Percentiles rank a stretch among this genome's conserved stretches.
phyloP scores from a whole-genome alignment of 495 filamentous ascomycete species.

The Letharia lupina region DNA sequence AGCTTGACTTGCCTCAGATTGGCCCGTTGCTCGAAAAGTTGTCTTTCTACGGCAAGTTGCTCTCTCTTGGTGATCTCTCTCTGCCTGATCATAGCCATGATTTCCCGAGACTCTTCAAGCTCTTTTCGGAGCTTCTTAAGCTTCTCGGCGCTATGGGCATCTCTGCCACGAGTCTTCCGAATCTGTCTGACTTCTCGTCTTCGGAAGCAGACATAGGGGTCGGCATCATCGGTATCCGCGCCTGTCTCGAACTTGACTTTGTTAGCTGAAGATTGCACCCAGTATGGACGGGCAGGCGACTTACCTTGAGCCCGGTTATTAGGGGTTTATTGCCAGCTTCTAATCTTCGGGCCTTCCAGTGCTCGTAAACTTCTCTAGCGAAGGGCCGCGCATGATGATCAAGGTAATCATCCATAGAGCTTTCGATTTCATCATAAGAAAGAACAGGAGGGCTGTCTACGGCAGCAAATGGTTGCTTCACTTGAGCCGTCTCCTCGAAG shows the following conservation, averaged over 20 bases:
- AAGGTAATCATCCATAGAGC: conserved; percentile 64
- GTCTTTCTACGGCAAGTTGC: conserved; percentile 60
- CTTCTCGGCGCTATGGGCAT: conserved; percentile 90
- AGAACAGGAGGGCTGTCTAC: conserved; percentile 79
- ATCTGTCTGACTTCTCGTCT: conserved; percentile 90
- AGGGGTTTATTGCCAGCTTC: conserved; percentile 57
- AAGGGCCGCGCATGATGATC: conserved; percentile 57
- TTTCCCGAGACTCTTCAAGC: conserved; percentile 76
- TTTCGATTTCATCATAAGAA: conserved; percentile 69
- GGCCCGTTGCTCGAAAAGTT: conserved; percentile 71
- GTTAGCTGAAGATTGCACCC: conserved; percentile 26
- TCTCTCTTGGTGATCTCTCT: conserved; percentile 73
- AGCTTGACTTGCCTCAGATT: conserved; percentile 79
- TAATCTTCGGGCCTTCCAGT: conserved; percentile 73
- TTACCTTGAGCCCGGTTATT: conserved; percentile 65
- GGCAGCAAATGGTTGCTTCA: conserved; percentile 75
- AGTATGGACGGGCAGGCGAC: conserved; percentile 12
- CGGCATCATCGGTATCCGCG: conserved; percentile 85
- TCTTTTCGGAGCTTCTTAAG: conserved; percentile 86
- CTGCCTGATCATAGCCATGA: conserved; percentile 65
- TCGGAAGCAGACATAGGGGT: conserved; percentile 97
- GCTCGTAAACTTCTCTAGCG: conserved; percentile 79
- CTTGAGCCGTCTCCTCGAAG: conserved; percentile 76
- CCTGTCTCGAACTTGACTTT: conserved; percentile 69
- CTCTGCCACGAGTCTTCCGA: conserved; percentile 86